Evolutionary conservation across 768 basidiomycete species (phyloP), one percentile per base, ranked within the genome.

Genomic region (Kwoniella newhampshirensis): DNA sequence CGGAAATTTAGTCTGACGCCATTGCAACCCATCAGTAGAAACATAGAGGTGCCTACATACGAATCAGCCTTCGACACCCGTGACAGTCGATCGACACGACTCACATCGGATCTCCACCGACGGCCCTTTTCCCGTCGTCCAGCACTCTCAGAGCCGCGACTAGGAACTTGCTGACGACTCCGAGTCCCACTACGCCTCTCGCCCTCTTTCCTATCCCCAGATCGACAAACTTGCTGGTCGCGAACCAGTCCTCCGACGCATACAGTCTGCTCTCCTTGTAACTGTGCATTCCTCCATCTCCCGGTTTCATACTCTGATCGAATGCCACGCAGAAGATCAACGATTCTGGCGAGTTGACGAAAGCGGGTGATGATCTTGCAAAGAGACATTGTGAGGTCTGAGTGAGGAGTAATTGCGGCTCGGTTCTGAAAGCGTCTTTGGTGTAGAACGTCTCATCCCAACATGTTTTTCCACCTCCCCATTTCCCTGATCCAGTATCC

Each of bases 1-100:
- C 2, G 96, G 96, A 81, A 99, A 98, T 58, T 85, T 85, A 1
- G 90, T 91, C 65, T 86, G 85, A 1, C 87, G 86, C 92, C 92
- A 99, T 1, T 80, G 82, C 67, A 83, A 81, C 6, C 88, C 86
- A 74, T 98, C 89, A 3, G 89, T 81, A 0, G 88, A 84, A 35
- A 96, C 91, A 68, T 91, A 98, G 9, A 97, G 80, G 21, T 74
- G 67, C 59, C 60, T 64, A 25, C 21, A 18, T 1, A 40, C 40
- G 32, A 27, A 28, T 41, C 17, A 54, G 45, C 43, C 86, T 23
- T n/a, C 40, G 74, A 87, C 89, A 88, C 63, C 32, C 37, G 18
- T 7, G 37, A 30, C 26, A 3, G 17, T 6, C 17, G 12, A 7
- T 26, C 4, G 20, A 4, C 43, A 8, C 40, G 15, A 52, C 66